These are phyloP conservation scores for Amanita rubescens DNA, from an alignment of 768 basidiomycete genomes.

Conservation along the genomic window DNA sequence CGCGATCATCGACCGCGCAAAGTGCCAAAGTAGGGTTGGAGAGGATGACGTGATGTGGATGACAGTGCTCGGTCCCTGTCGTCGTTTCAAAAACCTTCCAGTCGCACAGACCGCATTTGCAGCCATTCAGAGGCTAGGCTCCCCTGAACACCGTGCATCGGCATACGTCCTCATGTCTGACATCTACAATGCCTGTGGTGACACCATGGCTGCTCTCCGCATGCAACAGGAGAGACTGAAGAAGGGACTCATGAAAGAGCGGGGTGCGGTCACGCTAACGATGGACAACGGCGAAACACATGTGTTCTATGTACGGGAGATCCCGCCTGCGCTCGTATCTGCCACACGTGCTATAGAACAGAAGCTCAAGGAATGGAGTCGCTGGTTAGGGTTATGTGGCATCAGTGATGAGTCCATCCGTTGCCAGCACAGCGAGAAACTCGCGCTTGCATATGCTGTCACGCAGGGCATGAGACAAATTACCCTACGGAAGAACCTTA, in stretches of 20 bases:
- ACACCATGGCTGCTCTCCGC: constrained; percentile 14
- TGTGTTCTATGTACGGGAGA: constrained; percentile 17
- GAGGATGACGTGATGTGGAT: constrained; percentile 20
- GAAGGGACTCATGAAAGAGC: constrained; percentile 16
- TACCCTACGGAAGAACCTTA: constrained; percentile 18
- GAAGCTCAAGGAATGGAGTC: constrained; percentile 19
- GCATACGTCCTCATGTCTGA: constrained; percentile 19
- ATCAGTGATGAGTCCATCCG: constrained; percentile 18
- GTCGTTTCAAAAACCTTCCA: constrained; percentile 17
- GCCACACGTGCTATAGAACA: constrained; percentile 14
- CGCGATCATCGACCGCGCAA: constrained; percentile 18
- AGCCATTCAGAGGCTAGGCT: constrained; percentile 17
- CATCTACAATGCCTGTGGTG: constrained; percentile 16
- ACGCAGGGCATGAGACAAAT: constrained; percentile 17
- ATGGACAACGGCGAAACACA: constrained; percentile 18
- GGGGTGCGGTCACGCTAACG: constrained; percentile 16
- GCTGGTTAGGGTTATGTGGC: constrained; percentile 14
- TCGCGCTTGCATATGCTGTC: constrained; percentile 18
- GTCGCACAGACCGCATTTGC: constrained; percentile 17
- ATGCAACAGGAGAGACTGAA: constrained; percentile 16
- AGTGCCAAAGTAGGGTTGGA: constrained; percentile 15
- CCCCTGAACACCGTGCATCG: constrained; percentile 17
- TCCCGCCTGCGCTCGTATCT: constrained; percentile 15
- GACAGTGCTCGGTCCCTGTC: constrained; percentile 18
- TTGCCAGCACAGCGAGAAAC: constrained; percentile 19